Evolutionary conservation across 2,329 filamentous ascomycete genomes (phyloP), one percentile per base, ranked within the genome.

Genomic region (Penicillium sp.): DNA sequence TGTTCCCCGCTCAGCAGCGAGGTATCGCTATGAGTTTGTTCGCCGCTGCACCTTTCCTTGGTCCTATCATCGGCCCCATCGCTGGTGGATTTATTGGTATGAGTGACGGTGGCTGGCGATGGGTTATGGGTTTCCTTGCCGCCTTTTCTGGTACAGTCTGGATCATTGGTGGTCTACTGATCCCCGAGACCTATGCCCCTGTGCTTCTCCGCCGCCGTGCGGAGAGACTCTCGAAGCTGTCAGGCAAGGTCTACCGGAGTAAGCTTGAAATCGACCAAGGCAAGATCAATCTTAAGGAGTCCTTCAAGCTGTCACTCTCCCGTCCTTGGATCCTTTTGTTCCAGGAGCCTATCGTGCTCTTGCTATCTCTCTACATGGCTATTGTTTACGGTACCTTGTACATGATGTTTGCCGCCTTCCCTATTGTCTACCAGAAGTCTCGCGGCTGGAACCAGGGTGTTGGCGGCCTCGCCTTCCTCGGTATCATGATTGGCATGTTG

Each of bases 31-130:
- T 84, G 61, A 80, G 82, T 26, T 66, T 88, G n/a, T 90, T 88
- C 65, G 83, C 86, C 5, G 80, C 84, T 14, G 84, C 85, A 3
- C 86, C 86, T 1, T 88, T 88, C 68, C 75, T 89, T 48, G 86
- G 68, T 12, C 67, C 68, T 6, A 62, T 64, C 2, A 30, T 69
- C 9, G 68, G 68, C 1, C 68, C 68, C 2, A 59, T 71, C 9
- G 61, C 67, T 33, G 68, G 68, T 48, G 68, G 68, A 7, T 71
- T 70, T 57, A 50, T 71, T 8, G 67, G 66, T 12, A 62, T 66
- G 59, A 66, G 60, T 16, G 64, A 56, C 8, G 68, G 68, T 14
- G 69, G 68, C 65, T 58, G 60, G 51, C 44, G 19, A 47, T 71
- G 68, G 68, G 66, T 70, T 5, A 61, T 67, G 60, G 68, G 68